Conservation (phyloP, 495 filamentous ascomycete genomes). For the Astrocystis sublimbata region DNA sequence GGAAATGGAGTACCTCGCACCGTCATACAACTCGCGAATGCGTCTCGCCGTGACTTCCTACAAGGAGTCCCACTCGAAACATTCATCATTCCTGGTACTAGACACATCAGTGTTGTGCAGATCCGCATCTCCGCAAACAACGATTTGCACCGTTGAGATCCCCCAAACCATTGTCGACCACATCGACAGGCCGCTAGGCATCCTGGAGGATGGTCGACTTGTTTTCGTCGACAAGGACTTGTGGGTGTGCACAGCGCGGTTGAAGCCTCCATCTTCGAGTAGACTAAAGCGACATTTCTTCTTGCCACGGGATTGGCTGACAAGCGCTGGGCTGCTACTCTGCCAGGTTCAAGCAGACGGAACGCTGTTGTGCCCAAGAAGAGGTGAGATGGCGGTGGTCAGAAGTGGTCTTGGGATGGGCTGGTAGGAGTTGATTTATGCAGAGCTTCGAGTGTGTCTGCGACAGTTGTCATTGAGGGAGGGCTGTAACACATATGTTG, state of each 20-base stretch:
- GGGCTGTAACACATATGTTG: too few relatives aligned
- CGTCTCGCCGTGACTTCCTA: neutral
- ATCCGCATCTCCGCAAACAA: neutral
- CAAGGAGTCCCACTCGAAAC: neutral
- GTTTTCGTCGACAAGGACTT: neutral
- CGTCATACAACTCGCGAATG: neutral
- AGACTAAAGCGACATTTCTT: neutral
- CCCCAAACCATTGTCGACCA: neutral
- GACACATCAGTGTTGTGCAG: neutral
- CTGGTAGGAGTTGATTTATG: neutral
- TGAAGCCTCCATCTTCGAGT: neutral
- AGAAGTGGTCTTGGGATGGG: neutral
- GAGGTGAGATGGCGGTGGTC: neutral
- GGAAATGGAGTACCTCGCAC: neutral
- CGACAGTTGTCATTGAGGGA: too few relatives aligned
- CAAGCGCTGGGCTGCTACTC: neutral
- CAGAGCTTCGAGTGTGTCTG: too few relatives aligned
- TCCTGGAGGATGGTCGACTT: neutral
- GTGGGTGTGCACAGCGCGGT: neutral
- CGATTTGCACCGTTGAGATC: neutral
- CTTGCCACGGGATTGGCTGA: neutral
- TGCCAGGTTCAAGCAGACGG: neutral
- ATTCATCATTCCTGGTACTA: neutral
- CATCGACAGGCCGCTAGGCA: neutral
- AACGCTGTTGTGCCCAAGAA: neutral